Evolutionary conservation across 345 rosid genomes (phyloP).

Genomic region (Moricandia arvensis): DNA sequence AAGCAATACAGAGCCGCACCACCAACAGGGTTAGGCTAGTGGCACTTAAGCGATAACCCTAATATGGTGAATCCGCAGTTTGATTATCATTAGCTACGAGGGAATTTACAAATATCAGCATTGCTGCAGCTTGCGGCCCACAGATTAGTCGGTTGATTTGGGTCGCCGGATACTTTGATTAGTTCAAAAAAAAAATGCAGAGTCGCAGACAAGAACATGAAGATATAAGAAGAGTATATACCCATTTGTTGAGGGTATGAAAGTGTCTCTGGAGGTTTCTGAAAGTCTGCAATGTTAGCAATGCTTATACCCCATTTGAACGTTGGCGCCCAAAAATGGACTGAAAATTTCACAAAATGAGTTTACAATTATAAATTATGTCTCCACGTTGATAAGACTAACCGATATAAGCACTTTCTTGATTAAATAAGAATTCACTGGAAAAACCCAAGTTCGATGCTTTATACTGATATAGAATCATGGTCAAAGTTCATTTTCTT

Average conservation of each 20-base stretch:
- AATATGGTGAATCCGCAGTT: no score
- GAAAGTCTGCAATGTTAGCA: constrained; percentile 80
- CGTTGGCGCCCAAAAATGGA: constrained; percentile 87
- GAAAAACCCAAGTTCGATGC: not conserved
- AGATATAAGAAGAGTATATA: constrained; percentile 17
- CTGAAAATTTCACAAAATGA: constrained; percentile 12
- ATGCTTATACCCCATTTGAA: constrained; percentile 95
- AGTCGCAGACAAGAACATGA: not conserved
- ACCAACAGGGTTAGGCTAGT: no score
- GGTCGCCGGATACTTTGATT: no score
- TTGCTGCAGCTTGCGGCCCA: no score
- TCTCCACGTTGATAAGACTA: not conserved
- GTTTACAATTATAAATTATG: no score
- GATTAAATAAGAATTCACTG: not conserved
- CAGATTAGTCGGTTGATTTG: no score
- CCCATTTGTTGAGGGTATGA: constrained; percentile 91
- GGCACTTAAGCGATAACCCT: no score
- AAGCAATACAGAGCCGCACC: not conserved
- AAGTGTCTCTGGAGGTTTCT: constrained; percentile 79
- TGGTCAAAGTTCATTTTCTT: not conserved
- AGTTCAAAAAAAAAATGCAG: not conserved
- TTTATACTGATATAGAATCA: not conserved
- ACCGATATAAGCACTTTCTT: not conserved
- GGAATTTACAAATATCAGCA: no score
- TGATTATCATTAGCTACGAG: no score